Conservation (phyloP, 2,329 filamentous ascomycete species). For the Karstenula rhodostoma region DNA sequence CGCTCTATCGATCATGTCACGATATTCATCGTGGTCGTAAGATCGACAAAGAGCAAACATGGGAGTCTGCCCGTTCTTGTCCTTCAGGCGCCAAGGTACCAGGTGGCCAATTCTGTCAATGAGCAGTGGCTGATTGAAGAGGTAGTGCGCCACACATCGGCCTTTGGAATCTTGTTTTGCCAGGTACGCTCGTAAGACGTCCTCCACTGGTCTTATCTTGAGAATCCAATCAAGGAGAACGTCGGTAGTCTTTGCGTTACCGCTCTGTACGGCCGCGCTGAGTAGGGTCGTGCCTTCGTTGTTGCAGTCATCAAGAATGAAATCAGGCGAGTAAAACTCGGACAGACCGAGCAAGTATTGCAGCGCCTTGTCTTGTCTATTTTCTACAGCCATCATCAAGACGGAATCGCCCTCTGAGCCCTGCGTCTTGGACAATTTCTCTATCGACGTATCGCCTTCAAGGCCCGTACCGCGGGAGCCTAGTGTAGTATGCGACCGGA, state of each 20-base stretch:
- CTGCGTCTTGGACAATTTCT: conserved; percentile 77
- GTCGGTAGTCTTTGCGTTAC: conserved; percentile 76
- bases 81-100: conserved; percentile 87
- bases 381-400: conserved; percentile 63
- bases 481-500: conserved; percentile 81
- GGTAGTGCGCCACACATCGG: conserved; percentile 90
- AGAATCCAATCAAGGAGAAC: conserved; percentile 77
- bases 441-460: conserved; percentile 87
- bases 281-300: conserved; percentile 89
- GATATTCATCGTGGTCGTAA: conserved; percentile 90
- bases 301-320: conserved; percentile 83
- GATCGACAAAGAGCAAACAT: conserved; percentile 93
- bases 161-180: conserved; percentile 81
- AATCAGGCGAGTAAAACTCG: conserved; percentile 75
- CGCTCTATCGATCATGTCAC: conserved; percentile 84
- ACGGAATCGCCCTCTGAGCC: conserved; percentile 80
- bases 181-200: conserved; percentile 72
- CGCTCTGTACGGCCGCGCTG: conserved; percentile 88
- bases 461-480: conserved; percentile 69
- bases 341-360: conserved; percentile 80
- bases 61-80: conserved; percentile 98
- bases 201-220: conserved; percentile 60
- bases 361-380: conserved; percentile 74
- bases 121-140: conserved; percentile 87
- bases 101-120: conserved; percentile 79